A percentile compares a stretch with the other conserved stretches of the same genome.
These are phyloP conservation scores for Diplosphaera chodatii DNA, from an alignment of 139 green algal genomes.

Conservation along the genomic window DNA sequence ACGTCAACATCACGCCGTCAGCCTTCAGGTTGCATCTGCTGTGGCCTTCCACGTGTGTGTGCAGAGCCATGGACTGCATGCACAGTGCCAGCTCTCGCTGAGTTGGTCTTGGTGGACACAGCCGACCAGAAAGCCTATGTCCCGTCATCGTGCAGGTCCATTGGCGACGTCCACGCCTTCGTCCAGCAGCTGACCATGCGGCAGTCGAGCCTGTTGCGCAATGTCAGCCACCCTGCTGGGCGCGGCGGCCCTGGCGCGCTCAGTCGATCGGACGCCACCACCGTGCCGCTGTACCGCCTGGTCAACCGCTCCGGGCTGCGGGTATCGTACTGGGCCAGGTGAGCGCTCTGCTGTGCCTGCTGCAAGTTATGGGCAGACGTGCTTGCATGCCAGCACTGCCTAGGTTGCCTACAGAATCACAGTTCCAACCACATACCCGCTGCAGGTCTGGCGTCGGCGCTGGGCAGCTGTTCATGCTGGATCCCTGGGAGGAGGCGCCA, in stretches of 20 bases:
- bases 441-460: neutral
- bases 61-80: too few species aligned
- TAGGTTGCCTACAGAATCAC: too few species aligned
- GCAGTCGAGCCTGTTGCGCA: neutral
- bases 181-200: slow-evolving; percentile 10
- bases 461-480: slow-evolving; percentile 8
- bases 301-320: slow-evolving; percentile 21
- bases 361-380: too few species aligned
- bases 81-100: too few species aligned
- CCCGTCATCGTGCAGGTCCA: slow-evolving; percentile 5
- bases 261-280: neutral
- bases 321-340: slow-evolving; percentile 20
- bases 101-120: too few species aligned
- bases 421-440: neutral
- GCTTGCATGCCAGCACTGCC: too few species aligned
- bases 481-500: slow-evolving; percentile 18
- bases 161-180: slow-evolving; percentile 31
- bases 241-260: too few species aligned
- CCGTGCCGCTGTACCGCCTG: slow-evolving; percentile 4
- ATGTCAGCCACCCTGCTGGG: neutral
- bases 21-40: slow-evolving; percentile 14
- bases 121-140: too few species aligned
- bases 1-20: slow-evolving; percentile 23
- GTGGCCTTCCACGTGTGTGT: too few species aligned
- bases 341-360: too few species aligned